Evolutionary conservation across 306 rosid genomes (phyloP).

Genomic region (Prosopis cineraria): DNA sequence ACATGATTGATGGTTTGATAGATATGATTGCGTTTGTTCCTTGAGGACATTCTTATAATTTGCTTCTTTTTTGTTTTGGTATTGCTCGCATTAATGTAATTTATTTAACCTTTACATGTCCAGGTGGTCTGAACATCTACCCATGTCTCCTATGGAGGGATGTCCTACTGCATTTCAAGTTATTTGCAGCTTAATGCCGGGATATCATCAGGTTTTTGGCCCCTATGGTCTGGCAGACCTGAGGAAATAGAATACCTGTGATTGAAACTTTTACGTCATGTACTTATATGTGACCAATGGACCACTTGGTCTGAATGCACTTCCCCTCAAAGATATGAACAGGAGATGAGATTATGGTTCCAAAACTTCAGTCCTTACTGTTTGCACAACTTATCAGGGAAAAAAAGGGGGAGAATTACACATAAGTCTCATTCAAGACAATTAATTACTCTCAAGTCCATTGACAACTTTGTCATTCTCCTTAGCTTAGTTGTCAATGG

Average conservation of each 20-base stretch:
- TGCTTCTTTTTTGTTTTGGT: not conserved
- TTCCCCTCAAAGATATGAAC: slow-evolving; percentile 13
- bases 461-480: no score
- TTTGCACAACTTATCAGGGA: not conserved
- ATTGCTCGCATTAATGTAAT: slow-evolving; percentile 32
- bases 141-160: slow-evolving; percentile 83
- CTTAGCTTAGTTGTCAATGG: no score
- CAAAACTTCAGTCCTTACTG: not conserved
- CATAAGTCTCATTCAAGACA: no score
- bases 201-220: slow-evolving; percentile 75
- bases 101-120: slow-evolving; percentile 32
- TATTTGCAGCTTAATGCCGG: slow-evolving; percentile 75
- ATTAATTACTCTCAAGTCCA: no score
- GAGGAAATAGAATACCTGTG: slow-evolving; percentile 24
- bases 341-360: slow-evolving; percentile 2
- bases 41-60: not conserved
- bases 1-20: not conserved
- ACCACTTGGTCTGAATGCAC: slow-evolving; percentile 5
- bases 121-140: slow-evolving; percentile 74
- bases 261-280: slow-evolving; percentile 13
- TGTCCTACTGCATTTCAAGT: slow-evolving; percentile 77
- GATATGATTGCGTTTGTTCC: slow-evolving; percentile 5
- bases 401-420: not conserved
- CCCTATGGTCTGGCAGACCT: slow-evolving; percentile 25
- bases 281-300: slow-evolving; percentile 10